These are phyloP conservation scores for Eryngium alpinum DNA, from an alignment of 140 eudicot species.

Conservation along the genomic window DNA sequence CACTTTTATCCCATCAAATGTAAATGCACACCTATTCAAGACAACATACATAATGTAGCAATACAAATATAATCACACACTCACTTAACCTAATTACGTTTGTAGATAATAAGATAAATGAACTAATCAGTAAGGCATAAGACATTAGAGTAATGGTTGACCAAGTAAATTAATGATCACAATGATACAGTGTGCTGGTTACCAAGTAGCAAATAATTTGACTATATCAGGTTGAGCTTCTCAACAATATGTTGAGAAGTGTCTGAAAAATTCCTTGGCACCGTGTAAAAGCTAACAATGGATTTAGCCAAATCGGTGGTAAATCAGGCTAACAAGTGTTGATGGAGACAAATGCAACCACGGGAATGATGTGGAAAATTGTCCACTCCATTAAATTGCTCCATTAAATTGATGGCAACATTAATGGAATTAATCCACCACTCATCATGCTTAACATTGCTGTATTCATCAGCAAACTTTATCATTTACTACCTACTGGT, in stretches of 20 bases:
- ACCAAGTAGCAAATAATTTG: neutral
- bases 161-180: neutral
- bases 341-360: no score
- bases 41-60: no score
- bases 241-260: neutral
- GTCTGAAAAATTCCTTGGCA: neutral
- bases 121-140: neutral
- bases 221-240: neutral
- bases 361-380: no score
- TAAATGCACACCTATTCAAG: neutral
- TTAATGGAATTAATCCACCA: neutral
- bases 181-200: neutral
- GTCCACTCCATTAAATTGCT: no score
- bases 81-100: neutral
- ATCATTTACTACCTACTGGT: no score
- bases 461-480: neutral
- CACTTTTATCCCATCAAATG: neutral
- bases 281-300: neutral
- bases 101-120: neutral
- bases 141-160: neutral
- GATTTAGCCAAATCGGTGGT: neutral
- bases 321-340: neutral
- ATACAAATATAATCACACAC: no score
- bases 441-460: neutral
- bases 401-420: no score